A percentile compares a stretch with the other conserved stretches of the same genome.
Conservation (phyloP, 805 yeast species). For the Wickerhamomyces subpelliculosus region DNA sequence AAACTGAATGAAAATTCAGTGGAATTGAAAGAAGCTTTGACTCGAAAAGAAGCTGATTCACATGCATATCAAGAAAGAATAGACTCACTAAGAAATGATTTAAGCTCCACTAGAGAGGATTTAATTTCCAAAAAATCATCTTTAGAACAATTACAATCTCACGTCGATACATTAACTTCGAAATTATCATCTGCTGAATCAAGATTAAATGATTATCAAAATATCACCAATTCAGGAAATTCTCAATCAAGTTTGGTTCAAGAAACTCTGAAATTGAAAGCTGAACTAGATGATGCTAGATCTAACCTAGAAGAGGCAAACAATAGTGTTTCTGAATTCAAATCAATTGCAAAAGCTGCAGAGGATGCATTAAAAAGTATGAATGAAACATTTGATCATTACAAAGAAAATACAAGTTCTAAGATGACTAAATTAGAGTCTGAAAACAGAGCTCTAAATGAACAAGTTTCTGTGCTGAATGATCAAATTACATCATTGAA, state of each 20-base stretch:
- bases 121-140: slow-evolving; percentile 33
- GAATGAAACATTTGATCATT: slow-evolving; percentile 45
- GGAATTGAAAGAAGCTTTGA: slow-evolving; percentile 46
- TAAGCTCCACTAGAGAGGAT: slow-evolving; percentile 34
- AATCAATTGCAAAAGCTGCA: slow-evolving; percentile 55
- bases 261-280: slow-evolving; percentile 25
- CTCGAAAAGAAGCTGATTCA: slow-evolving; percentile 49
- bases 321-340: slow-evolving; percentile 52
- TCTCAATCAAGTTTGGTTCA: slow-evolving; percentile 20
- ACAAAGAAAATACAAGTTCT: slow-evolving; percentile 22
- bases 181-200: slow-evolving; percentile 23
- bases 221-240: slow-evolving; percentile 17
- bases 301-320: slow-evolving; percentile 52
- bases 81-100: slow-evolving; percentile 42
- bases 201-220: slow-evolving; percentile 25
- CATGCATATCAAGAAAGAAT: slow-evolving; percentile 55
- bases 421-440: slow-evolving; percentile 12
- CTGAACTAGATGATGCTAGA: slow-evolving; percentile 40
- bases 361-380: slow-evolving; percentile 57
- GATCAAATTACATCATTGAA: slow-evolving; percentile 24
- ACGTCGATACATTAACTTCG: slow-evolving; percentile 27
- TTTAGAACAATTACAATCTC: slow-evolving; percentile 32
- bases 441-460: slow-evolving; percentile 16
- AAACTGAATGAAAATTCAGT: slow-evolving; percentile 39
- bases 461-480: slow-evolving; percentile 22